Evolutionary conservation across 1,139 yeast species (phyloP).

Genomic region (Blastobotrys aristatus): DNA sequence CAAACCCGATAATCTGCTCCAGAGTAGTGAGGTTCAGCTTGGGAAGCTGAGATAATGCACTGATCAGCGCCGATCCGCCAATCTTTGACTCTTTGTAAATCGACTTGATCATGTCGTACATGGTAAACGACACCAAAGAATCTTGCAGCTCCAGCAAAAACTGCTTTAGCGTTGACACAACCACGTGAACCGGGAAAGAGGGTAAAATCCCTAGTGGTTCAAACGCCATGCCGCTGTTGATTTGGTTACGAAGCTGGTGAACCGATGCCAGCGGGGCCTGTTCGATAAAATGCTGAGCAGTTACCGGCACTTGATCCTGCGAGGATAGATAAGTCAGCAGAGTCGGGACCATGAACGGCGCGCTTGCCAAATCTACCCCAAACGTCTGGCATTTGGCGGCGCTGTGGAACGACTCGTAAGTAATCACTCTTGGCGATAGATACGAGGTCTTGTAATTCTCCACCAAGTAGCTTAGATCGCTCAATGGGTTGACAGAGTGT

Average conservation of each 20-base stretch:
- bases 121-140: constrained; percentile 61
- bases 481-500: constrained; percentile 55
- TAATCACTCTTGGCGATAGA: constrained; percentile 62
- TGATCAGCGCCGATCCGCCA: constrained; percentile 12
- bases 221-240: constrained; percentile 48
- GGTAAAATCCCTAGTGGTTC: constrained; percentile 27
- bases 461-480: constrained; percentile 56
- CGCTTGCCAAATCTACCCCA: constrained; percentile 70
- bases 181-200: constrained; percentile 45
- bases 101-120: constrained; percentile 61
- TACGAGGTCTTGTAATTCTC: constrained; percentile 63
- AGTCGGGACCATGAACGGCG: constrained; percentile 60
- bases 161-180: constrained; percentile 63
- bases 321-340: constrained; percentile 60
- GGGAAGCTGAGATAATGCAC: constrained; percentile 20
- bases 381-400: constrained; percentile 61
- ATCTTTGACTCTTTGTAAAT: constrained; percentile 43
- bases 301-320: constrained; percentile 53
- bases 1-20: constrained; percentile 16
- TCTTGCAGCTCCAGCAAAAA: constrained; percentile 80
- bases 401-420: constrained; percentile 65
- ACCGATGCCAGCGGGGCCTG: constrained; percentile 60
- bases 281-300: constrained; percentile 24
- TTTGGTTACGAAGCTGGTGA: constrained; percentile 55
- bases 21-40: constrained; percentile 17